A percentile compares a stretch with the other conserved stretches of the same genome.
Evolutionary conservation across 192 early-diverging fungal species (phyloP).

Genomic region (Coemansia sp.): DNA sequence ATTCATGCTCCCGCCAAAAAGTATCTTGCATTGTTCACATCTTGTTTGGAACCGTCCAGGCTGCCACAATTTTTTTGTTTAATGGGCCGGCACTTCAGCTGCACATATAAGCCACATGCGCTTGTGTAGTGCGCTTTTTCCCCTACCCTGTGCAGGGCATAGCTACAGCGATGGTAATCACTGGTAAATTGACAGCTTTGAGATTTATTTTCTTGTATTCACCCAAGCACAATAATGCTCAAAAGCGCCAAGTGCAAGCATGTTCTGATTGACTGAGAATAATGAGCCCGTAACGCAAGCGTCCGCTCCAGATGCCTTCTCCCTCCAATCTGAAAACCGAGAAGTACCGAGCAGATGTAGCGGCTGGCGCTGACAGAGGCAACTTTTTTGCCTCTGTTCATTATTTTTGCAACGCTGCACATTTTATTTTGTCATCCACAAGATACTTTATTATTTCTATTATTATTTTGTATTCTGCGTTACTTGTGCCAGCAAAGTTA

Average conservation of each 20-base stretch:
- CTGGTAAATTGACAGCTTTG: background rate
- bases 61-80: background rate
- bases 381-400: background rate
- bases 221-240: background rate
- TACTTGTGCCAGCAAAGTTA: background rate
- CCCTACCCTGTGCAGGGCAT: constrained; percentile 2
- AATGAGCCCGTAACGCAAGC: constrained; percentile 3
- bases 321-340: background rate
- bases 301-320: background rate
- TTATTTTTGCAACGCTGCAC: background rate
- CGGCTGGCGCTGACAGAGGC: background rate
- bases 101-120: background rate
- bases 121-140: background rate
- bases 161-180: constrained; percentile 4
- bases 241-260: background rate
- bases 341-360: background rate
- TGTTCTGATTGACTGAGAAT: constrained; percentile 13
- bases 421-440: background rate
- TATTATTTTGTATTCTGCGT: background rate
- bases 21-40: background rate
- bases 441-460: background rate
- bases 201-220: background rate
- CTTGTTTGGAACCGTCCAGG: background rate
- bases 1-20: background rate
- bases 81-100: background rate